A percentile compares a stretch with the other conserved stretches of the same genome.
Conservation (phyloP, 2,329 filamentous ascomycete genomes). For the Trichoderma sp. region DNA sequence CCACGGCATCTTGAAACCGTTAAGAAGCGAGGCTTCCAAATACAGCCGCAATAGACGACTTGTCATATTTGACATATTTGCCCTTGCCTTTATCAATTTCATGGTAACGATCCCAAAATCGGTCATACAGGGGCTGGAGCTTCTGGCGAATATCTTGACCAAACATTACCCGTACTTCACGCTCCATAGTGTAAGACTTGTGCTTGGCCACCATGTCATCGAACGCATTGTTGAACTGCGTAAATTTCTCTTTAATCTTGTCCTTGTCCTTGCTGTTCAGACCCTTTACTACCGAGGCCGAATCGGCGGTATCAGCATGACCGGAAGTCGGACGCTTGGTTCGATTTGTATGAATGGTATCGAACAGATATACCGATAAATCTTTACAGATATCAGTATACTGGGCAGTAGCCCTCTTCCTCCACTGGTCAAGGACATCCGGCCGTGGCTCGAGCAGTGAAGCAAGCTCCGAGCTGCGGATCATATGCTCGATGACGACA, state of each 20-base stretch:
- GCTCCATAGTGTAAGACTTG: conserved; percentile 85
- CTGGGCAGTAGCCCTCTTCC: conserved; percentile 79
- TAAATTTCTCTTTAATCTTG: conserved; percentile 94
- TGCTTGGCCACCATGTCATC: conserved; percentile 86
- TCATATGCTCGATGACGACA: conserved; percentile 80
- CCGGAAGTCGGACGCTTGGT: conserved; percentile 72
- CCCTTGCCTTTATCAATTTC: conserved; percentile 97
- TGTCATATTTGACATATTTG: conserved; percentile 98
- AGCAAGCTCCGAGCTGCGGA: conserved; percentile 77
- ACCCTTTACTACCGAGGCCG: conserved; percentile 79
- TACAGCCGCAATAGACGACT: conserved; percentile 72
- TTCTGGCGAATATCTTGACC: conserved; percentile 85
- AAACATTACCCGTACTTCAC: conserved; percentile 80
- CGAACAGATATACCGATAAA: conserved; percentile 79
- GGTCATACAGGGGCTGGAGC: conserved; percentile 89
- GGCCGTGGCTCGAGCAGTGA: conserved; percentile 70
- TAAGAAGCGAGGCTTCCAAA: conserved; percentile 54
- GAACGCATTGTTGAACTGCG: conserved; percentile 85
- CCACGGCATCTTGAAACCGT: background rate
- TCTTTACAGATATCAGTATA: conserved; percentile 92
- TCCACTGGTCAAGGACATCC: conserved; percentile 75
- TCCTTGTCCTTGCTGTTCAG: conserved; percentile 92
- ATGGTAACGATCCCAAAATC: conserved; percentile 97
- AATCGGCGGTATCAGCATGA: conserved; percentile 82
- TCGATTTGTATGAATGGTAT: conserved; percentile 89